phyloP scores from a whole-genome alignment of 108 stramenopile genomes.

The Cyclotella distinguenda region DNA sequence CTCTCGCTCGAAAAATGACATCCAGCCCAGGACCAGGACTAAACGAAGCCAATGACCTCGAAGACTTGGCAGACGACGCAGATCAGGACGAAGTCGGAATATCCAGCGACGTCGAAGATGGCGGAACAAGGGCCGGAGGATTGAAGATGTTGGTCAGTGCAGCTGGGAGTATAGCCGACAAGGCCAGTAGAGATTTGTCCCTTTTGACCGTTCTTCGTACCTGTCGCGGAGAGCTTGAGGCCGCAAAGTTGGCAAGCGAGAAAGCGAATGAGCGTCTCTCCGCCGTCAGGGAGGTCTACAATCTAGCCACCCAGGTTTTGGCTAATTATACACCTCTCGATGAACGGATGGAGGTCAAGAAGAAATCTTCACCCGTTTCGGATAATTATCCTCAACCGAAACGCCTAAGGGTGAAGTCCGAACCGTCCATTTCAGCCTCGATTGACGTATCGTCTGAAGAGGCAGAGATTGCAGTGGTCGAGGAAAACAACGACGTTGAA shows the following conservation, averaged over 20 bases:
- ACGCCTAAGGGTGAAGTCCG: not conserved
- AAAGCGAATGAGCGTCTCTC: constrained; percentile 13
- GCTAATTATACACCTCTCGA: constrained; percentile 16
- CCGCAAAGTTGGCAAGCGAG: constrained; percentile 17
- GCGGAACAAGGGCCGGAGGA: not conserved
- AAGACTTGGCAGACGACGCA: constrained; percentile 6
- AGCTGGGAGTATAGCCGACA: constrained; percentile 3
- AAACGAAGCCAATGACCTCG: not conserved
- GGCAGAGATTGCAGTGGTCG: not conserved
- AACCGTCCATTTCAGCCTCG: not conserved
- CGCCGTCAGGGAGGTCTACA: constrained; percentile 23
- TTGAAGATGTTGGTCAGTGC: not conserved
- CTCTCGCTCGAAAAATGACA: constrained; percentile 10
- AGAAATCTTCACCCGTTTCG: not conserved
- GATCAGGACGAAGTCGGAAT: not conserved
- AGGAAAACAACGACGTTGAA: not conserved
- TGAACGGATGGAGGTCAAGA: not conserved
- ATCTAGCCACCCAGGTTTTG: constrained; percentile 17
- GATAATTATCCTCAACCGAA: not conserved
- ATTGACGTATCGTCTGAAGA: not conserved
- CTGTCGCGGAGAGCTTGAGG: constrained; percentile 23
- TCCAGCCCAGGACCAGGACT: not conserved
- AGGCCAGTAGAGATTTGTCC: constrained; percentile 11
- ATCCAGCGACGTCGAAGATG: not conserved
- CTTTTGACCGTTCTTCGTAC: constrained; percentile 21